Base-by-base conservation (phyloP, 2,329 filamentous ascomycete genomes). In the Penicillium brevicompactum region DNA sequence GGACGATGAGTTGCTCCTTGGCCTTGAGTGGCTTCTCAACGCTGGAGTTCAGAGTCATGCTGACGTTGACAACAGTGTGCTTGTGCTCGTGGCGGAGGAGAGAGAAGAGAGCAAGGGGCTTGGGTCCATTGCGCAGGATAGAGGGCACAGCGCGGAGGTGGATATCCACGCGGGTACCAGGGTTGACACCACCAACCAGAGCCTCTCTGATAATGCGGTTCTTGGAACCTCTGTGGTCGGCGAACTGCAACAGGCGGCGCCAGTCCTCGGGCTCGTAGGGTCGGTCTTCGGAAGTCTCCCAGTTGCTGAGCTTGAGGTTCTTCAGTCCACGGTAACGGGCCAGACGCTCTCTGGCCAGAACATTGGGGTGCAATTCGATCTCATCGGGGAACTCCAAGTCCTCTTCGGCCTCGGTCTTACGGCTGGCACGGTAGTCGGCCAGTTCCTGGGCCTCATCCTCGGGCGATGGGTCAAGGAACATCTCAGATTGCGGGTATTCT, bases 371-470 rank as follows among this genome's bases (percentile, higher is more conserved):
- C 50, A 99, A 80, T 74, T 99, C 95, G 55, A 99, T 94, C 74
- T 99, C 94, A 63, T 99, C 94, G 0, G 94, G 94, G 74, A 97
- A 99, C 72, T 97, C 93, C 51, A 90, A 84, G 73, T 99, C 94
- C 13, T 97, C 92, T 47, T 92, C 85, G 4, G 87, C 91, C 64
- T 97, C 93, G 22, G 87, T 86, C 49, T 87, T 86, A 67, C 92
- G 91, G 60, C 87, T 86, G 49, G 85, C 82, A 38, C 94, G 87
- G 75, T 92, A 99, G 43, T 88, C 88, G 52, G 87, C 90, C 40
- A 99, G 82, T 69, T 95, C 87, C 65, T 87, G 83, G 2, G 89
- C 89, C 67, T 95, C 92, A 59, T 97, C 92, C 65, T 96, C 88
- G 1, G 89, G 90, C 49, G 86, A 84, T 18, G 82, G 85, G 69